Evolutionary conservation across 75 land plant genomes (phyloP).

Genomic region (Picea sitchensis): DNA sequence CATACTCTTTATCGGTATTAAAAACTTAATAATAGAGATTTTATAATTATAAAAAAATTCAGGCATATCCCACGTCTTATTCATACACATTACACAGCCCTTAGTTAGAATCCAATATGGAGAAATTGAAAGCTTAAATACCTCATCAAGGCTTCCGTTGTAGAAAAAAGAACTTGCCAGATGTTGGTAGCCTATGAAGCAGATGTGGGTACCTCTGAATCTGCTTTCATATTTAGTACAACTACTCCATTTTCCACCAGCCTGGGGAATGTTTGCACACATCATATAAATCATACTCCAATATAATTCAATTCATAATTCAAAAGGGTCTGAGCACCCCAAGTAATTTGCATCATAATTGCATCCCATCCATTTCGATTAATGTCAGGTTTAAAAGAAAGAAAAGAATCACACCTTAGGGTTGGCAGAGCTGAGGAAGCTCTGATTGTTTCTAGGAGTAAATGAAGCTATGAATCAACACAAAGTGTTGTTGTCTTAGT

Average conservation of each 20-base stretch:
- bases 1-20: too few relatives aligned
- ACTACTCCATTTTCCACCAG: neutral
- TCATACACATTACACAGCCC: too few relatives aligned
- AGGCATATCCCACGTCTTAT: too few relatives aligned
- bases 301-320: neutral
- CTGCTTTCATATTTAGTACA: neutral
- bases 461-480: constrained; percentile 8
- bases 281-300: neutral
- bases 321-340: neutral
- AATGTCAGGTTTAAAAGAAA: neutral
- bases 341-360: too few relatives aligned
- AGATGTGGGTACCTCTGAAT: neutral
- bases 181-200: neutral
- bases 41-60: neutral
- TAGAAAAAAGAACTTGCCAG: neutral
- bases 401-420: constrained; percentile 1
- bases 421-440: constrained; percentile 4
- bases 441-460: constrained; percentile 13
- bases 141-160: constrained; percentile 3
- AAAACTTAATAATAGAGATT: neutral
- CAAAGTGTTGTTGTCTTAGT: too few relatives aligned
- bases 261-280: neutral
- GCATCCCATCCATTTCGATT: too few relatives aligned
- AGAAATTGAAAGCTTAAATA: too few relatives aligned
- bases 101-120: too few relatives aligned